Evolutionary conservation across 2,329 filamentous ascomycete species (phyloP).

Genomic region (Diaporthe longicolla): DNA sequence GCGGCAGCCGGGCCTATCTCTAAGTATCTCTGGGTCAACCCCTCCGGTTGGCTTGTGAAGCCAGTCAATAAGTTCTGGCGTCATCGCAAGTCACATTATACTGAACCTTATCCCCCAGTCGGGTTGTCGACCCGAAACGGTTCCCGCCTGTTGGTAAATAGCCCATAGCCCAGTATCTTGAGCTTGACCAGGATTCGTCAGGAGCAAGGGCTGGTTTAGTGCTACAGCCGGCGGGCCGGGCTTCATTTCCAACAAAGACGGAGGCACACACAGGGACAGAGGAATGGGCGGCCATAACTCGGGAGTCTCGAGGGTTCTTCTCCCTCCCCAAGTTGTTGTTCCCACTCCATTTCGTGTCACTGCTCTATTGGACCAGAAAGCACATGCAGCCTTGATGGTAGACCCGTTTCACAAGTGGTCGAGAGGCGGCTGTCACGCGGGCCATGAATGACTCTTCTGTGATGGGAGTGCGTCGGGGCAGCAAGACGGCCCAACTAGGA

Average conservation of each 20-base stretch:
- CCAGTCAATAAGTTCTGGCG: neutral
- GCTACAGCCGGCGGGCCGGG: neutral
- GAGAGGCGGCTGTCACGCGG: conserved; percentile 26
- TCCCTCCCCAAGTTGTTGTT: neutral
- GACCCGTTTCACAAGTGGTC: conserved; percentile 29
- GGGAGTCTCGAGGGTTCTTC: conserved; percentile 1
- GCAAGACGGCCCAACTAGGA: conserved; percentile 2
- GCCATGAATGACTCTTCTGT: conserved; percentile 19
- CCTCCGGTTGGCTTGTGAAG: conserved; percentile 28
- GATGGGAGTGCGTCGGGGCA: conserved; percentile 7
- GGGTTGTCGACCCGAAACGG: neutral
- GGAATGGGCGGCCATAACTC: conserved; percentile 24
- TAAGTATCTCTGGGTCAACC: neutral
- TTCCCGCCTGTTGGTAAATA: conserved; percentile 5
- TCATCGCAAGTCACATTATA: neutral
- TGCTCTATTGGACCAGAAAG: conserved; percentile 15
- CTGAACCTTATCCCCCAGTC: neutral
- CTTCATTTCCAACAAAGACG: conserved; percentile 12
- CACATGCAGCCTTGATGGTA: conserved; percentile 4
- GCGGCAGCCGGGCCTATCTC: neutral
- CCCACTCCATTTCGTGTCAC: conserved; percentile 31
- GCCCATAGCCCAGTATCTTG: neutral
- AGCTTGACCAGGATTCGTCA: conserved; percentile 4
- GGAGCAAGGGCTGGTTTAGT: neutral
- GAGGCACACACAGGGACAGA: neutral